Percentiles rank a stretch among this genome's conserved stretches.
These are phyloP conservation scores for Quercus berberidifolia DNA, from an alignment of 306 rosid species.

Conservation along the genomic window DNA sequence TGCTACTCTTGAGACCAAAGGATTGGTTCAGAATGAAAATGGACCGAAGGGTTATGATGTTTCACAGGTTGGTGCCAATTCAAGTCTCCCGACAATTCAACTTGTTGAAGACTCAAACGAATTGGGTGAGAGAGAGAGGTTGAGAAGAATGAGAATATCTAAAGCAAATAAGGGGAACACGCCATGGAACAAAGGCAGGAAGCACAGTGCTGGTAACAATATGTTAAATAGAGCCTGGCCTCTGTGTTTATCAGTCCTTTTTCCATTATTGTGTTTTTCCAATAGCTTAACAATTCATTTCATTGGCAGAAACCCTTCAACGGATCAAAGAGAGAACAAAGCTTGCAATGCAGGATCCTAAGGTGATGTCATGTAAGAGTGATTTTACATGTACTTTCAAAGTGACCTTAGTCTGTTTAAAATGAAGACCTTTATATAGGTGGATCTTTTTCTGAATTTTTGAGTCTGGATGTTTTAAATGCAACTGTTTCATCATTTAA, in stretches of 20 bases:
- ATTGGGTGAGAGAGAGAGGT: slow-evolving; percentile 58
- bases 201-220: slow-evolving; percentile 72
- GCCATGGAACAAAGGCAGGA: slow-evolving; percentile 96
- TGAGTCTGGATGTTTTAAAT: background rate
- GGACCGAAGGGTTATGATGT: slow-evolving; percentile 21
- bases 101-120: slow-evolving; percentile 26
- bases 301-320: slow-evolving; percentile 70
- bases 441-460: background rate
- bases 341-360: slow-evolving; percentile 98
- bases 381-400: slow-evolving; percentile 35
- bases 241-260: background rate
- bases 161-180: slow-evolving; percentile 86
- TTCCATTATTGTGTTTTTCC: slow-evolving; percentile 4
- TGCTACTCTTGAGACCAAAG: slow-evolving; percentile 63
- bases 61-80: slow-evolving; percentile 24
- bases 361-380: slow-evolving; percentile 99
- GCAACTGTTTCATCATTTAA: background rate
- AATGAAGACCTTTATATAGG: background rate
- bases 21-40: slow-evolving; percentile 27
- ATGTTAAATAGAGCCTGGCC: background rate
- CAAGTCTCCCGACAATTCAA: slow-evolving; percentile 8
- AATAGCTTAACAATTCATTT: slow-evolving; percentile 4
- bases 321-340: slow-evolving; percentile 86
- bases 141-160: slow-evolving; percentile 82
- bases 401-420: slow-evolving; percentile 15